phyloP scores from a whole-genome alignment of 2,329 filamentous ascomycete genomes.

The Epichloe gansuensis region DNA sequence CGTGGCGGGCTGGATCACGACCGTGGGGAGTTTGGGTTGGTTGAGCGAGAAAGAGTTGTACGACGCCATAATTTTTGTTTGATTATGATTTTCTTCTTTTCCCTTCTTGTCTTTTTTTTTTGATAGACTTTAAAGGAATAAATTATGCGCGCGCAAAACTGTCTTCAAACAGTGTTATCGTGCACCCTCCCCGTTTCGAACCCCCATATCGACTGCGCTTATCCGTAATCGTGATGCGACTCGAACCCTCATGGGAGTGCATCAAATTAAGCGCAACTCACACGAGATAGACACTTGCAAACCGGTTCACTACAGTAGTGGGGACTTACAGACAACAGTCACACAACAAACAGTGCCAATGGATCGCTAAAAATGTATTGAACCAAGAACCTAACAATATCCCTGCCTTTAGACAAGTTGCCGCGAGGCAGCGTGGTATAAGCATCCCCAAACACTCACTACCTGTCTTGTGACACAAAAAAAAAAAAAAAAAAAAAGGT shows the following conservation, averaged over 20 bases:
- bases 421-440: conserved; percentile 38
- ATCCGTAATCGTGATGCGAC: no score
- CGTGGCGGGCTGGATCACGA: conserved; percentile 59
- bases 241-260: no score
- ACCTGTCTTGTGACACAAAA: neutral
- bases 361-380: conserved; percentile 1
- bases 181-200: neutral
- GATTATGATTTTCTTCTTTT: conserved; percentile 14
- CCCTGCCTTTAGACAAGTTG: conserved; percentile 23
- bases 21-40: conserved; percentile 47
- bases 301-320: no score
- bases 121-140: no score
- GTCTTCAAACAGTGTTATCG: neutral
- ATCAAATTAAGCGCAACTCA: no score
- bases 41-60: conserved; percentile 41
- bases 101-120: neutral
- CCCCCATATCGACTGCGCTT: neutral
- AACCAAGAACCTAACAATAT: conserved; percentile 7
- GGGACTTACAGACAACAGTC: neutral
- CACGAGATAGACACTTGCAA: no score
- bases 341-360: neutral
- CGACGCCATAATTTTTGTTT: conserved; percentile 30
- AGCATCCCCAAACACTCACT: conserved; percentile 1
- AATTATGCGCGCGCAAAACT: no score
- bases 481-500: neutral